These are phyloP conservation scores for Dissophora globulifera DNA, from an alignment of 192 early-diverging fungal genomes.

Conservation along the genomic window DNA sequence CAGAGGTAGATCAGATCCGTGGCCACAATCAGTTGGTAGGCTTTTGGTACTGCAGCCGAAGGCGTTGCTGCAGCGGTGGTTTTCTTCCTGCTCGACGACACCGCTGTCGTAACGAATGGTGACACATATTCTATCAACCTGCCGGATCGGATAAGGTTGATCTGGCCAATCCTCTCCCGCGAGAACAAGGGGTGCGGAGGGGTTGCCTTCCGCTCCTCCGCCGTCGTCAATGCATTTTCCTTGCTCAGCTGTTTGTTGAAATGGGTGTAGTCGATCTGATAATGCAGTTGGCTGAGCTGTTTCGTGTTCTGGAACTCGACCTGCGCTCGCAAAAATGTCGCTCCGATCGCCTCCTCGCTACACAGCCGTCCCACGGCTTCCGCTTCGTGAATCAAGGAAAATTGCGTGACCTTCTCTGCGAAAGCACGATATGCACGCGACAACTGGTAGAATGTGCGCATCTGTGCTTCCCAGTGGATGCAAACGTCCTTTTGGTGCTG, in stretches of 20 bases:
- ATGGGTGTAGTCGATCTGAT: conserved; percentile 33
- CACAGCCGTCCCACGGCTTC: neutral
- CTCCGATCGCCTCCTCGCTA: neutral
- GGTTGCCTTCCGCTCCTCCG: conserved; percentile 14
- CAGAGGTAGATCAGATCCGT: conserved; percentile 34
- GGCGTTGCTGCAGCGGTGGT: neutral
- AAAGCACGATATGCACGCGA: conserved; percentile 14
- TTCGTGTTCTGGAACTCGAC: neutral
- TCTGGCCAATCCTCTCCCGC: neutral
- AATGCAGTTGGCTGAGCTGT: conserved; percentile 9
- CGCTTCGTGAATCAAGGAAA: conserved; percentile 10
- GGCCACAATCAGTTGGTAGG: conserved; percentile 29
- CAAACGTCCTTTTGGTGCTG: conserved; percentile 17
- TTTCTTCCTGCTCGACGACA: conserved; percentile 10
- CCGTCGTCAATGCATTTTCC: conserved; percentile 35
- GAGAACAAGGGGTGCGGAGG: conserved; percentile 18
- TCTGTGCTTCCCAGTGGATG: conserved; percentile 23
- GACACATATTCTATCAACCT: conserved; percentile 16
- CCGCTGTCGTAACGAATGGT: neutral
- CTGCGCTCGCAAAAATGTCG: conserved; percentile 2
- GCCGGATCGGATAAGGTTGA: conserved; percentile 11
- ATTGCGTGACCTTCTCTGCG: conserved; percentile 2
- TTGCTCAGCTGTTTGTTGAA: conserved; percentile 16
- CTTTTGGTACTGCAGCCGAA: too few relatives aligned
- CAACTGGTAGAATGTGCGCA: conserved; percentile 28